Evolutionary conservation across 257 asterid genomes (phyloP), one percentile per base, ranked within the genome.

Genomic region (Solanum infundibuliforme): DNA sequence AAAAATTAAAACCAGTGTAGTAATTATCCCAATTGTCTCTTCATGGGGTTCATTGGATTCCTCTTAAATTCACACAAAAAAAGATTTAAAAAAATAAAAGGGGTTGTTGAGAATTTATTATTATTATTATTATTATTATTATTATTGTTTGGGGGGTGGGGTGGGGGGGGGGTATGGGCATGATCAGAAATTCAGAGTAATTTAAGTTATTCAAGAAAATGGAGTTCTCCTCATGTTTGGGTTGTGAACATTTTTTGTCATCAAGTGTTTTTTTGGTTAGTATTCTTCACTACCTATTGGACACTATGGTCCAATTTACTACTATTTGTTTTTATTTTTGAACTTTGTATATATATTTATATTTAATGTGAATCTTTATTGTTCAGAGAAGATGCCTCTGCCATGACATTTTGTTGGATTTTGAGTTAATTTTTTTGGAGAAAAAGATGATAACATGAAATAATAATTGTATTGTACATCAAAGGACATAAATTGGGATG

Each of bases 11-110:
- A 38, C 58, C 23, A 76, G 55, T 75, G 34, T 73, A 35, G 58
- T 76, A 13, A 84, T 29, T 58, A 46, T 58, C 58, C 38, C 38
- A 34, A 62, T 73, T 74, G 20, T 55, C 68, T 16, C 7, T 41
- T 34, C 11, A 23, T 27, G 41, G 79, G 39, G 68, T 76, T 60
- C 91, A 85, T 89, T 48, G 91, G 91, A 89, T 89, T 87, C 91
- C 87, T 58, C 52, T 11, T 12, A 38, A 38, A 23, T 76, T 10
- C 83, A 23, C 21, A 76, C 25, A 36, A 75, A 9, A 31, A 0
- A 0, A 7, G 2, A 3, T 36, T 35, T 18, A 5, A 5, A 18
- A 20, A 36, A 74, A 9, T 13, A 20, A 36, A 1, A 7, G 21
- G 8, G 81, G 46, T 29, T 4, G 36, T 69, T 72, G 43, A 20